These are phyloP conservation scores for Solanum habrochaites DNA, from an alignment of 257 asterid genomes.

Conservation along the genomic window DNA sequence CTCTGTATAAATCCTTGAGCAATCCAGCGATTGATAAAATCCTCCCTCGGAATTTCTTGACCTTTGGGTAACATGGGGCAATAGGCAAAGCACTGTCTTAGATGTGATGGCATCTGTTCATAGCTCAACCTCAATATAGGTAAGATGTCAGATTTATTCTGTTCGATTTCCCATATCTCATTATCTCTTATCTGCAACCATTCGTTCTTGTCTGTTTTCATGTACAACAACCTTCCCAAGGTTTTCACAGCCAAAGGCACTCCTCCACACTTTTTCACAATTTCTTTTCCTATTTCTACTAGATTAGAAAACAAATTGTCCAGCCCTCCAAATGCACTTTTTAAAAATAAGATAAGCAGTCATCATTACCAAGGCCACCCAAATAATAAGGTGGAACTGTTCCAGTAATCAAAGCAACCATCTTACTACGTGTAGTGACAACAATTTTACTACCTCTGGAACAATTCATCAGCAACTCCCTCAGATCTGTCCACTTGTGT, in stretches of 20 bases:
- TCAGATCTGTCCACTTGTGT: constrained; percentile 30
- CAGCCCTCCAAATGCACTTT: constrained; percentile 25
- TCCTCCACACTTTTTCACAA: constrained; percentile 39
- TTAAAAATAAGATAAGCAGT: constrained; percentile 33
- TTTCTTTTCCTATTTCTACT: constrained; percentile 30
- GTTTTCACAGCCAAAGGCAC: constrained; percentile 43
- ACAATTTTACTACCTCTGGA: constrained; percentile 23
- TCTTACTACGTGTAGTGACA: constrained; percentile 38
- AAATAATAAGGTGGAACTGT: constrained; percentile 16
- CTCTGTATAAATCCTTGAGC: constrained; percentile 39
- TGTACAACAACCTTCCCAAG: constrained; percentile 30
- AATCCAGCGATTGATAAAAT: constrained; percentile 42
- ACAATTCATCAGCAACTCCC: constrained; percentile 22
- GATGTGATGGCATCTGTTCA: constrained; percentile 29
- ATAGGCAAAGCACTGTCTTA: constrained; percentile 52
- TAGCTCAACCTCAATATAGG: constrained; percentile 38
- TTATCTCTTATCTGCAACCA: constrained; percentile 34
- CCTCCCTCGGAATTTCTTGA: constrained; percentile 31
- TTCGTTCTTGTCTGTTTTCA: constrained; percentile 28
- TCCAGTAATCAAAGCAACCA: constrained; percentile 24
- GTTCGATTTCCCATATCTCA: constrained; percentile 40
- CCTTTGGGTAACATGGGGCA: constrained; percentile 51
- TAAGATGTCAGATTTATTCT: constrained; percentile 28
- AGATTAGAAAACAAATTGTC: constrained; percentile 16
- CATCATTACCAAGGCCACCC: constrained; percentile 27